Evolutionary conservation across 2,329 filamentous ascomycete species (phyloP).

Genomic region (Verticillium longisporum): DNA sequence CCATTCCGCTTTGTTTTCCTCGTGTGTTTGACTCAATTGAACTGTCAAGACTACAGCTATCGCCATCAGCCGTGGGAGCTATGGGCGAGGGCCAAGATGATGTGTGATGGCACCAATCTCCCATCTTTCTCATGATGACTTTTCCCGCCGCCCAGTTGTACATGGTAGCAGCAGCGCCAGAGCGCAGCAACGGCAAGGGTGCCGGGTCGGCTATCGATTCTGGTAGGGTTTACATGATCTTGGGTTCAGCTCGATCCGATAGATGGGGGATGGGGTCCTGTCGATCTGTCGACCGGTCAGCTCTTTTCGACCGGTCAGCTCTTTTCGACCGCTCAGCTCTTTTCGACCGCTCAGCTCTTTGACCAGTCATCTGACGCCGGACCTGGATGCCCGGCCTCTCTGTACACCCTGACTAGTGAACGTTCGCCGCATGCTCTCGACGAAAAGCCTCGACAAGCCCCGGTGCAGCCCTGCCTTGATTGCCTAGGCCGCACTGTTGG

Average conservation of each 20-base stretch:
- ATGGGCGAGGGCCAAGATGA: background rate
- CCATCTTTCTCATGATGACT: background rate
- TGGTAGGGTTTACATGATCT: background rate
- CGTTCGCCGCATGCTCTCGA: background rate
- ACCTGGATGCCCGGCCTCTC: background rate
- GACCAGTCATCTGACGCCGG: background rate
- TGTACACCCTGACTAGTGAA: background rate
- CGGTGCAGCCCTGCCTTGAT: background rate
- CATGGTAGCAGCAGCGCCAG: background rate
- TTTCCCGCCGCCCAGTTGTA: background rate
- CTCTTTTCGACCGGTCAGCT: background rate
- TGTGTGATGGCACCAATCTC: background rate
- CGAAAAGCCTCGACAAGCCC: background rate
- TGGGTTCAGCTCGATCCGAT: background rate
- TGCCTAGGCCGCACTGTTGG: background rate
- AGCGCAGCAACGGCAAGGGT: background rate
- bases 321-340: background rate
- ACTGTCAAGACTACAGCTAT: background rate
- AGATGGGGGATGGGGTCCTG: background rate
- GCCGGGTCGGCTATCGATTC: background rate
- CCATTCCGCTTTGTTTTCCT: background rate
- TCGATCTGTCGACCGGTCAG: background rate
- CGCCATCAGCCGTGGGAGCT: background rate
- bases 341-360: too few species aligned
- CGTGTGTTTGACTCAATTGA: background rate